Percentiles rank a stretch among this genome's conserved stretches.
Evolutionary conservation across 176 grass and related monocot species (phyloP).

Genomic region (Otatea glauca): DNA sequence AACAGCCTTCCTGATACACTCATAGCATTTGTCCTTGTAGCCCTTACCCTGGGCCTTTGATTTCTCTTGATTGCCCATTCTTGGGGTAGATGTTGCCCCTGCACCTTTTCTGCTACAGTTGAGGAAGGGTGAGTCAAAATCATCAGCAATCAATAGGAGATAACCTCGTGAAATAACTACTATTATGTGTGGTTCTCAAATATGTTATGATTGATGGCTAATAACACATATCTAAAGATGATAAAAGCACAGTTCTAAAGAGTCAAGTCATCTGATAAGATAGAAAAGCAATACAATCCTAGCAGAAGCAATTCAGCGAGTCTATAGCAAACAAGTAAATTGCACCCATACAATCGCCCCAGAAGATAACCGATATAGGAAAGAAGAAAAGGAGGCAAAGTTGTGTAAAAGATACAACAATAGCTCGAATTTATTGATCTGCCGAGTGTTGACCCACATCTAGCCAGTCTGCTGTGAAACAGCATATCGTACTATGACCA

Average conservation of each 20-base stretch:
- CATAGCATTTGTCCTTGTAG: slow-evolving; percentile 98
- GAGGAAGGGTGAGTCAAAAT: slow-evolving; percentile 12
- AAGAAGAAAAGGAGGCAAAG: slow-evolving; percentile 19
- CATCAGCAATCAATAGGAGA: slow-evolving; percentile 16
- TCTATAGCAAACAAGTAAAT: slow-evolving; percentile 1
- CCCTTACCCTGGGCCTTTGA: slow-evolving; percentile 81
- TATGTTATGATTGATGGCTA: slow-evolving; percentile 23
- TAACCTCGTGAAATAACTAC: slow-evolving; percentile 16
- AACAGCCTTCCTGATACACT: slow-evolving; percentile 87
- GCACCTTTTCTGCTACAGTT: slow-evolving; percentile 69
- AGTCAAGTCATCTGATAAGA: slow-evolving; percentile 9
- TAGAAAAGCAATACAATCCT: slow-evolving; percentile 15
- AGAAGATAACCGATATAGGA: neutral
- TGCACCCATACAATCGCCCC: slow-evolving; percentile 8
- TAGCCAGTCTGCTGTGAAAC: slow-evolving; percentile 22
- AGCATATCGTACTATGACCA: neutral
- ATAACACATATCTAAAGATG: slow-evolving; percentile 25
- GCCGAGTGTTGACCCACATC: neutral
- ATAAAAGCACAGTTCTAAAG: slow-evolving; percentile 13
- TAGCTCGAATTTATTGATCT: slow-evolving; percentile 22
- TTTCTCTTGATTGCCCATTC: slow-evolving; percentile 72
- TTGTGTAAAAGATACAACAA: neutral
- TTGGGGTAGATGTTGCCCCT: slow-evolving; percentile 60
- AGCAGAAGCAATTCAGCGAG: slow-evolving; percentile 22
- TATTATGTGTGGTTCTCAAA: slow-evolving; percentile 26